Conservation (phyloP, 2,329 filamentous ascomycete species). For the Aspergillus sp. region DNA sequence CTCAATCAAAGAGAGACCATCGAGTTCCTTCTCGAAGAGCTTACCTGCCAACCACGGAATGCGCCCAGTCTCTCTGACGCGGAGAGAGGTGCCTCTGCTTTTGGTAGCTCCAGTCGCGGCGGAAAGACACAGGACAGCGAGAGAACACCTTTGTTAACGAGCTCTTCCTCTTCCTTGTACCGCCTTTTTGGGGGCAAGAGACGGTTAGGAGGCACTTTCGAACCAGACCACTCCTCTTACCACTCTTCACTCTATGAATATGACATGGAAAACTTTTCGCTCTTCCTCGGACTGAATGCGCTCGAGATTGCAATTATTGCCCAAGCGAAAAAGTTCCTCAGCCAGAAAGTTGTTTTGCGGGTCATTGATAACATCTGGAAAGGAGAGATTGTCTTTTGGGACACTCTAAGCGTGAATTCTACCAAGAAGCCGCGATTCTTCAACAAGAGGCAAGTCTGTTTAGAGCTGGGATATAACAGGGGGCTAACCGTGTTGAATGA, state of each 20-base stretch:
- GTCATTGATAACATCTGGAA: conserved; percentile 83
- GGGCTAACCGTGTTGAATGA: conserved; percentile 1
- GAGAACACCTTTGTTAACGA: conserved; percentile 28
- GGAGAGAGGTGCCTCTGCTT: conserved; percentile 19
- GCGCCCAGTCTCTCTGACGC: conserved; percentile 17
- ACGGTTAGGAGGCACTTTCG: conserved; percentile 27
- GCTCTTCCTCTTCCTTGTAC: conserved; percentile 21
- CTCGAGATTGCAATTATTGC: conserved; percentile 82
- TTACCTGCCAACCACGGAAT: conserved; percentile 29
- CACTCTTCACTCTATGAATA: conserved; percentile 47
- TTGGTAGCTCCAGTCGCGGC: conserved; percentile 7
- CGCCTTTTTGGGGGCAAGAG: conserved; percentile 36
- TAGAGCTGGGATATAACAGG: neutral
- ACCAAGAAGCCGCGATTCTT: conserved; percentile 76
- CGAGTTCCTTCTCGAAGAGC: conserved; percentile 55
- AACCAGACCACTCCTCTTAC: conserved; percentile 38
- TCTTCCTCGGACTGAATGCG: conserved; percentile 78
- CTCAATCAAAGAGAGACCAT: conserved; percentile 57
- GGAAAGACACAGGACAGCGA: conserved; percentile 19
- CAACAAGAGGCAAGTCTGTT: conserved; percentile 50
- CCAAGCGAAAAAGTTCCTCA: conserved; percentile 79
- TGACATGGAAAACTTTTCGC: conserved; percentile 60
- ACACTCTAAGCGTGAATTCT: conserved; percentile 68
- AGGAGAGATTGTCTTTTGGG: conserved; percentile 85
- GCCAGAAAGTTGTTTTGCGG: conserved; percentile 75